phyloP scores from a whole-genome alignment of 2,329 filamentous ascomycete genomes.

The Talaromyces albobiverticillius region DNA sequence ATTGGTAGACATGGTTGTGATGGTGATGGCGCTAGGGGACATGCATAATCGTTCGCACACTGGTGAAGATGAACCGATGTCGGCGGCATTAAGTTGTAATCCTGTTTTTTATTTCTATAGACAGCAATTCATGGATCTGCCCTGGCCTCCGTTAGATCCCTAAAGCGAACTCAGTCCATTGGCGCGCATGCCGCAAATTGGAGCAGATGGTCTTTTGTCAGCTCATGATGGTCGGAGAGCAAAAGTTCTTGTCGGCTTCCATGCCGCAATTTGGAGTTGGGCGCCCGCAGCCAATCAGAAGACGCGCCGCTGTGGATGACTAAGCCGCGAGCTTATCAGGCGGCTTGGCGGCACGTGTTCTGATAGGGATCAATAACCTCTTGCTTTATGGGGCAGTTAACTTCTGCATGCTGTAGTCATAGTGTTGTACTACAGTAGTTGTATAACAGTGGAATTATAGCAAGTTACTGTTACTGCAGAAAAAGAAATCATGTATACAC shows the following conservation, averaged over 20 bases:
- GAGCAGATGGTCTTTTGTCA: not conserved
- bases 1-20: conserved; percentile 3
- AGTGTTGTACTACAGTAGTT: too few species aligned
- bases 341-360: not conserved
- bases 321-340: conserved; percentile 2
- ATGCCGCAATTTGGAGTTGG: not conserved
- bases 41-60: not conserved
- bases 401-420: too few species aligned
- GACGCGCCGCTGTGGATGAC: not conserved
- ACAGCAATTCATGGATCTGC: not conserved
- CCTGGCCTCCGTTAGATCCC: not conserved
- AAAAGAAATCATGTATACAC: too few species aligned
- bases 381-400: too few species aligned
- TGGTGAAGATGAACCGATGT: conserved; percentile 7
- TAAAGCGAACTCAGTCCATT: not conserved
- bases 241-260: not conserved
- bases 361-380: too few species aligned
- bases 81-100: conserved; percentile 3
- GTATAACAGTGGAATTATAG: too few species aligned
- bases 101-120: not conserved
- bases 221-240: not conserved
- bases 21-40: not conserved
- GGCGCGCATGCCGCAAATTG: not conserved
- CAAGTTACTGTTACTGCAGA: too few species aligned
- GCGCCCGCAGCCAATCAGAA: not conserved